Conservation (phyloP, 2,329 filamentous ascomycete species). For the Arachnopeziza araneosa region DNA sequence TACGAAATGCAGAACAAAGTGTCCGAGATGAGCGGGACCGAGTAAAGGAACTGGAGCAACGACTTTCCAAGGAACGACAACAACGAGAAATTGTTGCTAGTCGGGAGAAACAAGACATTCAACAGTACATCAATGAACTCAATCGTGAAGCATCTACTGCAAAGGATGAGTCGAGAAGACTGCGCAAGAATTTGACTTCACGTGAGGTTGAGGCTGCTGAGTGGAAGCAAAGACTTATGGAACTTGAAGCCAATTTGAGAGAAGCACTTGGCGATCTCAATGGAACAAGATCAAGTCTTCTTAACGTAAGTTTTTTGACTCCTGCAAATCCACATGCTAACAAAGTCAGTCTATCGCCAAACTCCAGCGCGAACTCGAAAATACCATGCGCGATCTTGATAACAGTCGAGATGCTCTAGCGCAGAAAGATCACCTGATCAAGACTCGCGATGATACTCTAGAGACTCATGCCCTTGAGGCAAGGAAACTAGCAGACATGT, state of each 20-base stretch:
- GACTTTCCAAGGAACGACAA: conserved; percentile 72
- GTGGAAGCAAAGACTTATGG: conserved; percentile 86
- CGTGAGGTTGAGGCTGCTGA: conserved; percentile 84
- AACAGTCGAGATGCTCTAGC: conserved; percentile 67
- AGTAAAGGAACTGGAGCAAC: conserved; percentile 63
- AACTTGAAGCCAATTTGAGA: conserved; percentile 82
- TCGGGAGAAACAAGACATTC: conserved; percentile 90
- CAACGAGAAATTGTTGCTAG: conserved; percentile 83
- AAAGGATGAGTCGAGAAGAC: conserved; percentile 77
- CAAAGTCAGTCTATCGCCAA: conserved; percentile 67
- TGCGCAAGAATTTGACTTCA: conserved; percentile 77
- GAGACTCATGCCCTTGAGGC: conserved; percentile 86
- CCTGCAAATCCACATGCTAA: not conserved
- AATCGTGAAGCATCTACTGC: conserved; percentile 75
- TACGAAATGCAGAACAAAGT: conserved; percentile 72
- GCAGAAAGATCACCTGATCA: conserved; percentile 89
- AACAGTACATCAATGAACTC: conserved; percentile 87
- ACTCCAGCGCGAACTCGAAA: conserved; percentile 81
- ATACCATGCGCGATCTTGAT: conserved; percentile 77
- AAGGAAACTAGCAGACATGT: conserved; percentile 75
- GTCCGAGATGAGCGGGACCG: conserved; percentile 83
- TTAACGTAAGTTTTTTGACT: conserved; percentile 53
- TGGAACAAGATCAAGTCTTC: conserved; percentile 76
- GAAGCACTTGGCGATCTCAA: conserved; percentile 83
- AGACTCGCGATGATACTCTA: conserved; percentile 80